Evolutionary conservation across 371 early-diverging fungal genomes (phyloP), one percentile per base, ranked within the genome.

Genomic region (Phascolomyces articulosus): DNA sequence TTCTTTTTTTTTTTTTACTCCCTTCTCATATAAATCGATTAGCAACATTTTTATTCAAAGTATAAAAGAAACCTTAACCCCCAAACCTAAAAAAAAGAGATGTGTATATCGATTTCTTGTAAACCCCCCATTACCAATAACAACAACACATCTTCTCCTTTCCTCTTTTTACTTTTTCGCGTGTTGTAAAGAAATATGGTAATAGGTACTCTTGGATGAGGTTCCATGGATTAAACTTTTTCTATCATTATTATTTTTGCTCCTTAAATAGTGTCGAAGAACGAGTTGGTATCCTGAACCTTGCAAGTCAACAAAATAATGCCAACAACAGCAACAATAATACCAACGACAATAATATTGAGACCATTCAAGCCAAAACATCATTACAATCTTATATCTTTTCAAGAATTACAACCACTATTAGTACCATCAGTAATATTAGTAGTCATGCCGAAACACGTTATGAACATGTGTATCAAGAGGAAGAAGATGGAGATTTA

Each of bases 251-350:
- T 63, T 58, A 23, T 34, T 24, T 40, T 57, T 58, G 13, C 27
- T 62, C 48, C 34, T 55, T 40, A 24, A 20, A 16, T 18, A 79
- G 74, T 27, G 74, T 79, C 13, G 79, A 79, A 64, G 74, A 79
- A 54, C 68, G 79, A 34, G 77, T 76, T 21, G 79, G 79, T 10
- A 75, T 79, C 55, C 53, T 74, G 23, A 68, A 74, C 26, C 55
- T 71, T 28, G 70, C 70, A 34, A 64, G 60, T 18, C 11, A 60
- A 64, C 49, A 65, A 56, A 53, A 60, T 15, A 16, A 38, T 34
- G n/a, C n/a, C 13, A 13, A 55, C 11, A 38, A 38, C 38, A 38
- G 13, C 47, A 59, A 31, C 47, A 49, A 8, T 23, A 41, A 18
- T 20, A 20, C 18, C 23, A 21, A 28, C 26, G 16, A 60, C 28